Percentiles rank a stretch among this genome's conserved stretches.
These are phyloP conservation scores for Boletus speciosus DNA, from an alignment of 768 basidiomycete species.

Conservation along the genomic window DNA sequence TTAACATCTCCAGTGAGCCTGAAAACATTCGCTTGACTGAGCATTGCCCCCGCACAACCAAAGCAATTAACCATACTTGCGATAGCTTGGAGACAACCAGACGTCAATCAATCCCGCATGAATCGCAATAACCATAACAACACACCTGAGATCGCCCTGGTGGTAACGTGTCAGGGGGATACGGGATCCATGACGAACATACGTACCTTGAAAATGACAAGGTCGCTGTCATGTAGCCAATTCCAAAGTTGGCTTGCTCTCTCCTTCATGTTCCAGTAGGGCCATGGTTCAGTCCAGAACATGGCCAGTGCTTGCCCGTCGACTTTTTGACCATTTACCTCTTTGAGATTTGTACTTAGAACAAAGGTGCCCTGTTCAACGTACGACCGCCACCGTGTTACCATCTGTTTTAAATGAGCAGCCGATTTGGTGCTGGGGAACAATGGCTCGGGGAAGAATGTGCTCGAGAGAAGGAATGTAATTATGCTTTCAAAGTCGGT, in stretches of 20 bases:
- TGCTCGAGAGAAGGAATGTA: conserved; percentile 46
- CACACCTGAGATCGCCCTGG: conserved; percentile 89
- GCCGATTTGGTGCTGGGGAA: conserved; percentile 26
- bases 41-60: not conserved
- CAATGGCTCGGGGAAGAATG: conserved; percentile 52
- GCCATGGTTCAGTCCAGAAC: conserved; percentile 75
- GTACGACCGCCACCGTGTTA: conserved; percentile 68
- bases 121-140: conserved; percentile 10
- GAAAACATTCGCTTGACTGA: conserved; percentile 5
- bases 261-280: conserved; percentile 71
- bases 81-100: conserved; percentile 49
- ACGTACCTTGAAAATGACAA: conserved; percentile 83
- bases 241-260: conserved; percentile 50
- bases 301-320: conserved; percentile 29
- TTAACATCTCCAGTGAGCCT: conserved; percentile 85
- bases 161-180: conserved; percentile 17
- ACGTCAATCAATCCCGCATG: not conserved
- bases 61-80: conserved; percentile 58
- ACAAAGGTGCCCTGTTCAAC: conserved; percentile 67
- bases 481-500: conserved; percentile 71
- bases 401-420: conserved; percentile 54
- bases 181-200: not conserved
- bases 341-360: conserved; percentile 46
- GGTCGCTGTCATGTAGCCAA: conserved; percentile 48
- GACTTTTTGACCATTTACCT: conserved; percentile 20